Percentiles rank a stretch among this genome's conserved stretches.
These are phyloP conservation scores for Ajuga chamaepitys DNA, from an alignment of 257 asterid species.

Conservation along the genomic window DNA sequence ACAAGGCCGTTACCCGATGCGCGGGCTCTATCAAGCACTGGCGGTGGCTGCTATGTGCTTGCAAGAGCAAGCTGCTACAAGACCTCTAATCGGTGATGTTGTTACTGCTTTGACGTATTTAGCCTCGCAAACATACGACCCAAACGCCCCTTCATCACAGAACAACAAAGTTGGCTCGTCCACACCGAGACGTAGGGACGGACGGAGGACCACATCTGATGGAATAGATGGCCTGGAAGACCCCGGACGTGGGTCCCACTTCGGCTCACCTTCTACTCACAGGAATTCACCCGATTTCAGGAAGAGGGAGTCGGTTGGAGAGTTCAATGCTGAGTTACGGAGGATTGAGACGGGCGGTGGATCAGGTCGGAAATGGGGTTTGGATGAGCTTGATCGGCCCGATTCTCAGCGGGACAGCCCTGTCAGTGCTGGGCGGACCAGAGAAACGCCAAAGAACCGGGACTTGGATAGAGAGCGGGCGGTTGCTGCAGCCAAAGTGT, in stretches of 20 bases:
- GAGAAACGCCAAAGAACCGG: constrained; percentile 52
- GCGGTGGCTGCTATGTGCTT: constrained; percentile 99
- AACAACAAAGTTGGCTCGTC: constrained; percentile 37
- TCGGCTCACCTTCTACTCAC: constrained; percentile 55
- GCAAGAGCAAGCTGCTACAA: constrained; percentile 87
- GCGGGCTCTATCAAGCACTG: constrained; percentile 85
- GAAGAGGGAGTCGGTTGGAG: constrained; percentile 36
- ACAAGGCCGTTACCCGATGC: constrained; percentile 79
- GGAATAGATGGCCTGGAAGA: constrained; percentile 41
- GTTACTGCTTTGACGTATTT: constrained; percentile 78
- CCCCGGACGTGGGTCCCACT: constrained; percentile 30
- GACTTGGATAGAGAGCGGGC: constrained; percentile 76
- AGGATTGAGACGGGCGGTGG: constrained; percentile 51
- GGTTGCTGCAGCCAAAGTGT: constrained; percentile 81
- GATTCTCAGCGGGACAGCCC: constrained; percentile 58
- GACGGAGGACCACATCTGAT: constrained; percentile 35
- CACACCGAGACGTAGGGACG: constrained; percentile 52
- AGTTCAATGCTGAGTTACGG: constrained; percentile 32
- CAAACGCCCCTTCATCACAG: constrained; percentile 34
- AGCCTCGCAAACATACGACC: constrained; percentile 77
- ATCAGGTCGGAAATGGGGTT: constrained; percentile 56
- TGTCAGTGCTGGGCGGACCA: constrained; percentile 40
- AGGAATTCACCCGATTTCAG: constrained; percentile 58
- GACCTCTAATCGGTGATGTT: constrained; percentile 86
- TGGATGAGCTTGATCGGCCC: constrained; percentile 42